Evolutionary conservation across 805 yeast species (phyloP).

Genomic region (Starmera caribaea): DNA sequence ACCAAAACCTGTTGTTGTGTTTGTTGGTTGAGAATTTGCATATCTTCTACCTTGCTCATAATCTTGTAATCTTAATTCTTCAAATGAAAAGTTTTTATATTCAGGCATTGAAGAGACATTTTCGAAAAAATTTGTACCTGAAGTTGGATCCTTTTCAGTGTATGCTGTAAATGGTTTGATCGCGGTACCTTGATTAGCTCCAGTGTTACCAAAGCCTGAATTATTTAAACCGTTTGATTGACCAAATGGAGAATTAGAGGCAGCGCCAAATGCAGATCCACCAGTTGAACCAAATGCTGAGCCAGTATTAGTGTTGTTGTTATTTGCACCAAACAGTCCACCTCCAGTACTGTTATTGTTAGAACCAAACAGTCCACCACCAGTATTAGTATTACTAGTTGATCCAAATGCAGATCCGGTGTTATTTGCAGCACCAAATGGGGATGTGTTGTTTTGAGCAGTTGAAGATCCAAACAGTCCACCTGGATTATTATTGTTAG

Average conservation of each 20-base stretch:
- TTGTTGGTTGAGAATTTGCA: constrained; percentile 32
- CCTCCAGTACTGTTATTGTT: constrained; percentile 13
- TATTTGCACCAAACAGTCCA: constrained; percentile 2
- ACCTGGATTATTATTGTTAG: constrained; percentile 1
- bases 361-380: constrained; percentile 20
- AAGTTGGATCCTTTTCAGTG: constrained; percentile 63
- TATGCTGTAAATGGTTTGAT: constrained; percentile 58
- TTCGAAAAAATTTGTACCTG: constrained; percentile 53
- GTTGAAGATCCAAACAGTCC: not conserved
- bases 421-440: constrained; percentile 16
- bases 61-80: constrained; percentile 85
- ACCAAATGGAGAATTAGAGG: constrained; percentile 30
- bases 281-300: constrained; percentile 20
- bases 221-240: constrained; percentile 12
- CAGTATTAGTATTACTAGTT: constrained; percentile 19
- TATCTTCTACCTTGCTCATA: constrained; percentile 63
- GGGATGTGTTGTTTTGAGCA: constrained; percentile 5
- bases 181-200: constrained; percentile 56
- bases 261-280: constrained; percentile 17
- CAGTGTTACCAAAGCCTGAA: constrained; percentile 16
- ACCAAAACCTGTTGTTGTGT: constrained; percentile 25
- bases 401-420: constrained; percentile 15
- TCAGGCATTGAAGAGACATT: constrained; percentile 86
- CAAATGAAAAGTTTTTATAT: constrained; percentile 70
- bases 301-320: constrained; percentile 12